These are phyloP conservation scores for Nitzschia palea DNA, from an alignment of 108 stramenopile genomes.

Conservation along the genomic window DNA sequence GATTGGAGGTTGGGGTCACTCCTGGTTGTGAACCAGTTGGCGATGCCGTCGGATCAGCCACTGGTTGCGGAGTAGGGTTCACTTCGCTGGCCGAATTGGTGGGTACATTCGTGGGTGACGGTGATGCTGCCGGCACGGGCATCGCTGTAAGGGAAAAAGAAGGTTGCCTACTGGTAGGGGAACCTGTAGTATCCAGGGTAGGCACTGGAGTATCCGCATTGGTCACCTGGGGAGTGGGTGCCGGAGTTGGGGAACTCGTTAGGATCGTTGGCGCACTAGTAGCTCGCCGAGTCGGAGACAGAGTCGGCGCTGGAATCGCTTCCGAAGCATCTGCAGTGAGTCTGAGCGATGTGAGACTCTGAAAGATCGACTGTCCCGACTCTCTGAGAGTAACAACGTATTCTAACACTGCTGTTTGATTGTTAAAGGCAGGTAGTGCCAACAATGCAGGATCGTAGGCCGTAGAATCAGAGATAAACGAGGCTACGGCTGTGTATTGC, in stretches of 20 bases:
- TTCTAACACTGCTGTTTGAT: not conserved
- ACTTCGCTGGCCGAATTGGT: not conserved
- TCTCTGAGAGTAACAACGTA: not conserved
- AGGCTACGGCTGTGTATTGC: constrained; percentile 9
- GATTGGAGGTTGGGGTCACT: not conserved
- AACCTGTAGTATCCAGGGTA: not conserved
- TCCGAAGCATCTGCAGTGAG: not conserved
- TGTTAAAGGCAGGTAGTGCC: constrained; percentile 12
- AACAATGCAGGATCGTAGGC: constrained; percentile 6
- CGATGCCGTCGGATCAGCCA: not conserved
- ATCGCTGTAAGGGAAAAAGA: constrained; percentile 1
- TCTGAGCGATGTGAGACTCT: not conserved
- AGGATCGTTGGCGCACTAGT: not conserved
- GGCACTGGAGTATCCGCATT: too few species aligned
- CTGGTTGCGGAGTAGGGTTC: too few species aligned
- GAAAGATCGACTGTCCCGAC: constrained; percentile 6
- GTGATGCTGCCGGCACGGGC: not conserved
- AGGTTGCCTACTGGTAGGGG: not conserved
- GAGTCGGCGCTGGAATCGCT: constrained; percentile 3
- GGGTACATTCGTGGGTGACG: not conserved
- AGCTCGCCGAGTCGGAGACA: not conserved
- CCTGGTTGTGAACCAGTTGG: not conserved
- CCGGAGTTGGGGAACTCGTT: not conserved
- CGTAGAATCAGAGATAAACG: constrained; percentile 1
- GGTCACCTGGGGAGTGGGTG: not conserved